Evolutionary conservation across 139 green algal species (phyloP).

Genomic region (Closterium sp.): DNA sequence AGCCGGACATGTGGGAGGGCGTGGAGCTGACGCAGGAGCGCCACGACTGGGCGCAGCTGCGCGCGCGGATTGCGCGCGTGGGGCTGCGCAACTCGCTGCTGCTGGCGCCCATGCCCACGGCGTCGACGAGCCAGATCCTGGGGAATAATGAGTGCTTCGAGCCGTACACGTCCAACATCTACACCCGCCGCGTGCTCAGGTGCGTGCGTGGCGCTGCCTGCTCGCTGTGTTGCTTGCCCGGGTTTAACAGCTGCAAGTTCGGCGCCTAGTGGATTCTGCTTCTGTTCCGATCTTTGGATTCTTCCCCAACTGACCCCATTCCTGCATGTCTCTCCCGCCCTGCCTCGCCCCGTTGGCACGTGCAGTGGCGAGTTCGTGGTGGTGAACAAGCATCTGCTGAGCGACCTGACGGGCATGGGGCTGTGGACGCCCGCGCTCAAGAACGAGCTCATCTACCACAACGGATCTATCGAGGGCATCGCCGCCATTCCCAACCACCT

Average conservation of each 20-base stretch:
- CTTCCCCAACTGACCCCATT: background rate
- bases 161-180: conserved; percentile 98
- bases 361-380: conserved; percentile 84
- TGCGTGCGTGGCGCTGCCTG: conserved; percentile 4
- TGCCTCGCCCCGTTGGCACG: no score
- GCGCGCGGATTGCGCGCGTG: conserved; percentile 70
- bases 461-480: conserved; percentile 68
- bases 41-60: conserved; percentile 78
- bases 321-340: background rate
- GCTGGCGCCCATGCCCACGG: conserved; percentile 96
- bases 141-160: conserved; percentile 99
- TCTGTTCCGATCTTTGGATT: no score
- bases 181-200: conserved; percentile 91
- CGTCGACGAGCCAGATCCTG: conserved; percentile 85
- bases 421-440: conserved; percentile 90
- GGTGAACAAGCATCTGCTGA: conserved; percentile 97
- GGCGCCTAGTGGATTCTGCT: no score
- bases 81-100: conserved; percentile 97
- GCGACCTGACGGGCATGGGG: conserved; percentile 84
- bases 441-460: conserved; percentile 89
- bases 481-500: conserved; percentile 84
- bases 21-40: background rate
- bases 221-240: background rate
- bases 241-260: no score
- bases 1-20: conserved; percentile 91